Evolutionary conservation across 129 eudicot species (phyloP).

Genomic region (Erigeron canadensis): DNA sequence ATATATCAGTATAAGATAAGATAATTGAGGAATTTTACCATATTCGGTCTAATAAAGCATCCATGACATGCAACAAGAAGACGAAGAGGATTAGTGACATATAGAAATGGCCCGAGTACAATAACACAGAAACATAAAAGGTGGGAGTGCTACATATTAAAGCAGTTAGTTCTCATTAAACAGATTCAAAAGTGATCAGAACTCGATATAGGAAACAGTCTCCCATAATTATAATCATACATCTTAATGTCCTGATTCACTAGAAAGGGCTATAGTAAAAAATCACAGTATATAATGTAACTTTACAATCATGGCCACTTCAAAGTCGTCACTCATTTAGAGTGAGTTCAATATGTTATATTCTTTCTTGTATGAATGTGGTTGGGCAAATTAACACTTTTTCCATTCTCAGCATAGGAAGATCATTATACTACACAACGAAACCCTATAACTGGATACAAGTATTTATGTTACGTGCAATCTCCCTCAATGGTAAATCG

Average conservation of each 20-base stretch:
- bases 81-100: slow-evolving; percentile 32
- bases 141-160: neutral
- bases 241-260: too few relatives aligned
- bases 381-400: too few relatives aligned
- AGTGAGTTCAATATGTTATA: too few relatives aligned
- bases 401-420: too few relatives aligned
- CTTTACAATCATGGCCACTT: too few relatives aligned
- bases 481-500: neutral
- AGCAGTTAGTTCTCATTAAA: neutral
- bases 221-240: neutral
- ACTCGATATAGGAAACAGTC: neutral
- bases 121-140: neutral
- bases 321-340: too few relatives aligned
- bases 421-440: too few relatives aligned
- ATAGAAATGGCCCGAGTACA: neutral
- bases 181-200: neutral
- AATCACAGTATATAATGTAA: too few relatives aligned
- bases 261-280: too few relatives aligned
- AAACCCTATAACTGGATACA: too few relatives aligned
- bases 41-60: slow-evolving; percentile 70
- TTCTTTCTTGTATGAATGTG: too few relatives aligned
- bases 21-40: slow-evolving; percentile 51
- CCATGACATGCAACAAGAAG: slow-evolving; percentile 49
- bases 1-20: slow-evolving; percentile 13
- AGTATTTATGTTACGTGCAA: too few relatives aligned